phyloP scores from a whole-genome alignment of 352 stramenopile species.

The Phytophthora litchii region DNA sequence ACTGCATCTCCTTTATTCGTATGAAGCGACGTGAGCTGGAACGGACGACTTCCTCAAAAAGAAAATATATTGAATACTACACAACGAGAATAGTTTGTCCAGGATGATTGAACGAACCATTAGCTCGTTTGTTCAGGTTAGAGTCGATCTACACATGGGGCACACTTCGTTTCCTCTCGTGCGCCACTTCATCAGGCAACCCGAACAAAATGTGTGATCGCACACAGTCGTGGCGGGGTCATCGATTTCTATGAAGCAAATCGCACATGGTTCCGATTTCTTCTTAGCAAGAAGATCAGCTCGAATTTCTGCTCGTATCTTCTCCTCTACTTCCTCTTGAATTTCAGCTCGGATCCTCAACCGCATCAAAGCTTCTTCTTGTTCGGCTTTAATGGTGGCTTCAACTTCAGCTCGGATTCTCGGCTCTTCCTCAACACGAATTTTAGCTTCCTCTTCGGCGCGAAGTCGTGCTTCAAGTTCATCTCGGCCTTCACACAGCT shows the following conservation, averaged over 20 bases:
- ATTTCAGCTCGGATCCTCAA: conserved; percentile 22
- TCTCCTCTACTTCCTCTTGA: conserved; percentile 22
- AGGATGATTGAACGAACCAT: too few species aligned
- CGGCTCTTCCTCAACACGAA: conserved; percentile 15
- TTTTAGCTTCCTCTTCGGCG: conserved; percentile 17
- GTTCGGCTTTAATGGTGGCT: conserved; percentile 11
- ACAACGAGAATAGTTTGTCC: too few species aligned
- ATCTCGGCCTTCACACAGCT: not conserved
- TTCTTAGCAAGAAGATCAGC: conserved; percentile 15
- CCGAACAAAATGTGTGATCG: conserved; percentile 18
- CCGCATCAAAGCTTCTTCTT: conserved; percentile 15
- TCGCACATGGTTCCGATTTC: conserved; percentile 16
- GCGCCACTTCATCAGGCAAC: conserved; percentile 13
- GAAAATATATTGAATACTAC: too few species aligned
- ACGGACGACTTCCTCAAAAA: too few species aligned
- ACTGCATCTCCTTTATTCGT: conserved; percentile 2
- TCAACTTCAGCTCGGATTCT: conserved; percentile 26
- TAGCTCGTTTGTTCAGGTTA: conserved; percentile 11
- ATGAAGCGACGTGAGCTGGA: conserved; percentile 22
- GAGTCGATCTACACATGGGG: conserved; percentile 16
- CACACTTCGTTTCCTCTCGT: conserved; percentile 9
- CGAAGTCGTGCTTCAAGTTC: conserved; percentile 15
- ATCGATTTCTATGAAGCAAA: conserved; percentile 14
- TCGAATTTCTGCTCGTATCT: conserved; percentile 22
- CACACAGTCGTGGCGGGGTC: conserved; percentile 15